These are phyloP conservation scores for Aspergillus melleus DNA, from an alignment of 2,329 filamentous ascomycete species.

Conservation along the genomic window DNA sequence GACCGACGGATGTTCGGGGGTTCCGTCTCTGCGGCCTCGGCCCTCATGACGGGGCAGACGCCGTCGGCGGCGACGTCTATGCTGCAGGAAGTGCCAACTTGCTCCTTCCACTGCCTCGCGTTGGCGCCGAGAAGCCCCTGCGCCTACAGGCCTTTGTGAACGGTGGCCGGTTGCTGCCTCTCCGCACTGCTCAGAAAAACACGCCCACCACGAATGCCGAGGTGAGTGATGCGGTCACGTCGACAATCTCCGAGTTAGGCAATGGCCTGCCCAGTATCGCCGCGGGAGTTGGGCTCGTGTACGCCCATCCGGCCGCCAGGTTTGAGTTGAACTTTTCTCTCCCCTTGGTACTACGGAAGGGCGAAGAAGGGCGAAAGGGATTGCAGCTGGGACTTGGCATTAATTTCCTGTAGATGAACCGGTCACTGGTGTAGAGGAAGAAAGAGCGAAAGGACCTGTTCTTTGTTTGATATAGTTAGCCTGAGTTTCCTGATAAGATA, in stretches of 20 bases:
- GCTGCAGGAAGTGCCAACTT: conserved; percentile 85
- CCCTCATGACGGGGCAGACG: conserved; percentile 80
- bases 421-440: background rate
- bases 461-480: too few species aligned
- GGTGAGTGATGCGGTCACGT: conserved; percentile 45
- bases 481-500: too few species aligned
- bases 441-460: too few species aligned
- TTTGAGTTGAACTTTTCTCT: conserved; percentile 97
- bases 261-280: conserved; percentile 80
- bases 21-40: conserved; percentile 89
- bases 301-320: conserved; percentile 87
- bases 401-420: conserved; percentile 74
- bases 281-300: conserved; percentile 86
- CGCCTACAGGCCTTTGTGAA: conserved; percentile 90
- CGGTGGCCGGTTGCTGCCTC: conserved; percentile 77
- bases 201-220: conserved; percentile 51
- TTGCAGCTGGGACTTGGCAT: conserved; percentile 95
- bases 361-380: conserved; percentile 87
- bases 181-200: conserved; percentile 58
- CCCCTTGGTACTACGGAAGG: conserved; percentile 75
- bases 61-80: conserved; percentile 88
- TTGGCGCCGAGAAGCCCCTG: conserved; percentile 79
- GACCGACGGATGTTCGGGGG: conserved; percentile 89
- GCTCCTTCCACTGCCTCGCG: conserved; percentile 78
- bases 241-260: conserved; percentile 68